phyloP scores from a whole-genome alignment of 257 asterid species.

The Solanum boliviense region DNA sequence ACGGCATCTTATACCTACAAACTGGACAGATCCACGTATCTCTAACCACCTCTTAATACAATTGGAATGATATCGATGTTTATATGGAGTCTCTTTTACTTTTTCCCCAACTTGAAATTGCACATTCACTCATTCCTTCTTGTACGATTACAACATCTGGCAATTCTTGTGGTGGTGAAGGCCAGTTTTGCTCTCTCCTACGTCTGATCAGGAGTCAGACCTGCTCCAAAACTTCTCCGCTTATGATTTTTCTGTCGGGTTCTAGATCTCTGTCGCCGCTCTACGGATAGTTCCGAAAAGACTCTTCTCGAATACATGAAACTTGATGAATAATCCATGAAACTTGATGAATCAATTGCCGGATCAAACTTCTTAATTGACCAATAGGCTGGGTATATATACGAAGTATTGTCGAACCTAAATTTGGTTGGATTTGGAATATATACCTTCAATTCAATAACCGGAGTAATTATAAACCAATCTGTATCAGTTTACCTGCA shows the following conservation, averaged over 20 bases:
- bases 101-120: constrained; percentile 6
- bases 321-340: not conserved
- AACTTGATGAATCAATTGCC: not conserved
- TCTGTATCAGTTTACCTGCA: not conserved
- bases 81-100: constrained; percentile 41
- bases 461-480: not conserved
- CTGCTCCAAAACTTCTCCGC: no score
- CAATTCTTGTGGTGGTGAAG: no score
- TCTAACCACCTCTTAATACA: constrained; percentile 39
- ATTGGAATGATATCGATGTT: constrained; percentile 23
- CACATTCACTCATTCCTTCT: not conserved
- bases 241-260: not conserved
- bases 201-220: no score
- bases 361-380: no score
- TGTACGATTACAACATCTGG: not conserved
- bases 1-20: constrained; percentile 35
- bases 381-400: no score
- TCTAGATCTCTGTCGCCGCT: no score
- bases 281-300: not conserved
- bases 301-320: not conserved
- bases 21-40: constrained; percentile 35
- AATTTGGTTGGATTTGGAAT: not conserved
- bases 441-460: not conserved
- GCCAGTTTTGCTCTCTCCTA: no score
- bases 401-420: not conserved